These are phyloP conservation scores for Phoma herbarum DNA, from an alignment of 2,329 filamentous ascomycete species.

Conservation along the genomic window DNA sequence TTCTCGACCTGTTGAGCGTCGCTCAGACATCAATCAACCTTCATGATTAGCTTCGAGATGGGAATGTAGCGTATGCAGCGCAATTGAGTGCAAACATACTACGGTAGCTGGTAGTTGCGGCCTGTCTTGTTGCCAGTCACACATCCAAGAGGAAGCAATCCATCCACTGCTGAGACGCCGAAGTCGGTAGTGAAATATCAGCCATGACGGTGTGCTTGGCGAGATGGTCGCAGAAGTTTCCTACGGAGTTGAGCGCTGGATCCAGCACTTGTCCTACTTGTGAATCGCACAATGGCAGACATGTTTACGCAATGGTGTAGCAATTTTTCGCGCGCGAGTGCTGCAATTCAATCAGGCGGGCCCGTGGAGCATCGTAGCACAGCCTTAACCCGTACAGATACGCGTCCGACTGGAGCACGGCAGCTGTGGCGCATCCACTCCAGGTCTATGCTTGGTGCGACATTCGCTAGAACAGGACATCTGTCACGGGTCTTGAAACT, in stretches of 20 bases:
- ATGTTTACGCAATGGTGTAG: slow-evolving; percentile 2
- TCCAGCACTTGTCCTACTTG: neutral
- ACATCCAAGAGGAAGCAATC: neutral
- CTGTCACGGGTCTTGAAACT: neutral
- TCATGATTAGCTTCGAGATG: neutral
- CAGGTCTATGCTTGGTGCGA: neutral
- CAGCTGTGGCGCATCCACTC: neutral
- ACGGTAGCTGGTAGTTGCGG: neutral
- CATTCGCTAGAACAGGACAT: neutral
- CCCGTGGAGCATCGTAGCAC: neutral
- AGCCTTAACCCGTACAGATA: neutral
- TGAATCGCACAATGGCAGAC: neutral
- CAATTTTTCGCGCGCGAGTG: neutral
- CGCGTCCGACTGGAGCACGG: neutral
- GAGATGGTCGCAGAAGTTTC: neutral
- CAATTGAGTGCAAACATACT: neutral
- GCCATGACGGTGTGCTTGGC: neutral
- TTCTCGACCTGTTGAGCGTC: neutral
- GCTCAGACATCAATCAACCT: neutral
- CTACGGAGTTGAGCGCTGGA: neutral
- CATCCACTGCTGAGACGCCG: neutral
- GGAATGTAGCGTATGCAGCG: neutral
- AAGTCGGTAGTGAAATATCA: neutral
- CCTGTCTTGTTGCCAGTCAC: neutral
- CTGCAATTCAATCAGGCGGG: neutral